phyloP scores from a whole-genome alignment of 306 rosid genomes.

The Malus domestica region DNA sequence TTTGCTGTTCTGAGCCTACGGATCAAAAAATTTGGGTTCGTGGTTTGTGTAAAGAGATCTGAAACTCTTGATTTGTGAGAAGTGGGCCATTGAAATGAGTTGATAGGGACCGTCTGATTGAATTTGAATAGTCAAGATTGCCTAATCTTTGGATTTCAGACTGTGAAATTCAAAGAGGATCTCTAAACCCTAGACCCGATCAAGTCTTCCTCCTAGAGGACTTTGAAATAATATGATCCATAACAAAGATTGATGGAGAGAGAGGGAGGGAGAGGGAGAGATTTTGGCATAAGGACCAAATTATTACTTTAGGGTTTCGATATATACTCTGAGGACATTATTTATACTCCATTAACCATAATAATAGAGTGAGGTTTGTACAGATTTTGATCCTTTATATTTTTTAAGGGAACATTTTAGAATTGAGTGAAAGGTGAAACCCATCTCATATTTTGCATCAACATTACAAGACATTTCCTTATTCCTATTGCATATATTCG shows the following conservation, averaged over 20 bases:
- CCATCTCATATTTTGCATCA: neutral
- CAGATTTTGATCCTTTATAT: no score
- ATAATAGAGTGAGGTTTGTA: neutral
- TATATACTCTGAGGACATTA: neutral
- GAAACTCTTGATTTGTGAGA: no score
- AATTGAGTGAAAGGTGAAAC: neutral
- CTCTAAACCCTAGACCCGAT: no score
- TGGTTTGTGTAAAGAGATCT: no score
- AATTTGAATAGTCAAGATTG: no score
- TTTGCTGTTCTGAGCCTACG: rapidly evolving
- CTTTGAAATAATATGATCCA: neutral
- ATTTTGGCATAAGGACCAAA: neutral
- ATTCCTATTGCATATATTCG: no score
- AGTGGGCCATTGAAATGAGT: no score
- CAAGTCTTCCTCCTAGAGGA: neutral
- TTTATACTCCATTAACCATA: neutral
- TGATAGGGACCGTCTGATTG: no score
- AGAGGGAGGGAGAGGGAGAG: neutral
- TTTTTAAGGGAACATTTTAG: no score
- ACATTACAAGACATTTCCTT: neutral
- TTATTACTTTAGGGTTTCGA: neutral
- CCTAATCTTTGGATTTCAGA: rapidly evolving
- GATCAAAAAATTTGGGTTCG: no score
- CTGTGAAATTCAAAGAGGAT: no score
- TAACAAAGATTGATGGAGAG: neutral